Evolutionary conservation across 805 yeast genomes (phyloP).

Genomic region (Blastobotrys robertii): DNA sequence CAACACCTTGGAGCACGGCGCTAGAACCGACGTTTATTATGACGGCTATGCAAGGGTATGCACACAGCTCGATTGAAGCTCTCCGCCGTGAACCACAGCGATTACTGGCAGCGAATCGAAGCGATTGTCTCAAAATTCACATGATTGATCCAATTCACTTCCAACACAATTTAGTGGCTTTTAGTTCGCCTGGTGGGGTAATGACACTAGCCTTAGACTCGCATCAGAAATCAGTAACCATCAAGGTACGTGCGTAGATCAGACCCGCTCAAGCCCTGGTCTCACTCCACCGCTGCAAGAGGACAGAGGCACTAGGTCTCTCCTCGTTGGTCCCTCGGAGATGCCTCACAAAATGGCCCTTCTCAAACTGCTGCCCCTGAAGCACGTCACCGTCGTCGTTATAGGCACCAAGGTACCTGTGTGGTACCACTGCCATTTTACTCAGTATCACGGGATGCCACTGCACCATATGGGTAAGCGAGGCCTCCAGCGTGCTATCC

Average conservation of each 20-base stretch:
- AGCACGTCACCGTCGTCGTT: conserved; percentile 22
- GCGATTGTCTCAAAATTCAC: too few species aligned
- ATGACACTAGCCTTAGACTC: too few species aligned
- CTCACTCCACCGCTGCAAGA: too few species aligned
- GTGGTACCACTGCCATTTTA: conserved; percentile 63
- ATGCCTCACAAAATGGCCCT: conserved; percentile 22
- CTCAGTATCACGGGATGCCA: conserved; percentile 87
- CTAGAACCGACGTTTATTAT: not conserved
- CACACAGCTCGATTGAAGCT: too few species aligned
- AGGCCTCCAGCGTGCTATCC: conserved; percentile 39
- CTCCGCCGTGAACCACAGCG: too few species aligned
- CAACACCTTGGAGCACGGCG: not conserved
- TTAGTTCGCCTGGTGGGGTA: too few species aligned
- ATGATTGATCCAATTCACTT: too few species aligned
- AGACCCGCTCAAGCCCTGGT: not conserved
- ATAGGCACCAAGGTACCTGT: conserved; percentile 39
- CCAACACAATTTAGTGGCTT: too few species aligned
- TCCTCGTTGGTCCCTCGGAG: conserved; percentile 13
- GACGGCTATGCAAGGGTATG: too few species aligned
- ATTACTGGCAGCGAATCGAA: too few species aligned
- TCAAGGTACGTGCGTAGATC: not conserved
- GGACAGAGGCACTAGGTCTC: conserved; percentile 1
- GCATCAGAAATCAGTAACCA: too few species aligned
- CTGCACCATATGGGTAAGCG: conserved; percentile 75
- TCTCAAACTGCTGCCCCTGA: conserved; percentile 14